Evolutionary conservation across 345 rosid genomes (phyloP).

Genomic region (Corchorus capsularis): DNA sequence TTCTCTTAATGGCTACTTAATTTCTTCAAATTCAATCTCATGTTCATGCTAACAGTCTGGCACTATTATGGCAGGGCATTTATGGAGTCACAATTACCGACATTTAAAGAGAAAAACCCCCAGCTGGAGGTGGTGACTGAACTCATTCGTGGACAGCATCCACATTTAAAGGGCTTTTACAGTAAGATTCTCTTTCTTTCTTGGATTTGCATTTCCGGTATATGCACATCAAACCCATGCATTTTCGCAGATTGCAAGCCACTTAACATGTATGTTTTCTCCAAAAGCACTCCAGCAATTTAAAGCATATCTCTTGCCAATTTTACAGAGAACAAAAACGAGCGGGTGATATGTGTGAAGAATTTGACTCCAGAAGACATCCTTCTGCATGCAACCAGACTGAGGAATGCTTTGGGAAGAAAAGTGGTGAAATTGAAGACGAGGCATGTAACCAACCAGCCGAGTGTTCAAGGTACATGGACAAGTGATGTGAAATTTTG

Average conservation of each 20-base stretch:
- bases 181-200: slow-evolving; percentile 42
- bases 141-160: slow-evolving; percentile 83
- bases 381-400: slow-evolving; percentile 61
- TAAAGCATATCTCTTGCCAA: slow-evolving; percentile 7
- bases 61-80: slow-evolving; percentile 55
- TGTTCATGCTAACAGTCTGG: not conserved
- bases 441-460: slow-evolving; percentile 74
- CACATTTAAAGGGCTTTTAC: slow-evolving; percentile 74
- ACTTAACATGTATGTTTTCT: not conserved
- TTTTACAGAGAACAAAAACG: slow-evolving; percentile 65
- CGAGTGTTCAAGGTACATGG: slow-evolving; percentile 95
- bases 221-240: not conserved
- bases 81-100: slow-evolving; percentile 75
- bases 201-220: not conserved
- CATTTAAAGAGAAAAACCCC: slow-evolving; percentile 67
- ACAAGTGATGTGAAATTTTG: slow-evolving; percentile 60
- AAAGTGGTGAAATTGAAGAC: slow-evolving; percentile 79
- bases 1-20: not conserved
- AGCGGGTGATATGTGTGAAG: slow-evolving; percentile 85
- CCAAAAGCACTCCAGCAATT: not conserved
- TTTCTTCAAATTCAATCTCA: not conserved
- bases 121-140: slow-evolving; percentile 77
- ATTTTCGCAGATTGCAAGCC: not conserved
- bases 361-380: slow-evolving; percentile 71
- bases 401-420: slow-evolving; percentile 79